These are phyloP conservation scores for Coemansia umbellata DNA, from an alignment of 192 early-diverging fungal species.

Conservation along the genomic window DNA sequence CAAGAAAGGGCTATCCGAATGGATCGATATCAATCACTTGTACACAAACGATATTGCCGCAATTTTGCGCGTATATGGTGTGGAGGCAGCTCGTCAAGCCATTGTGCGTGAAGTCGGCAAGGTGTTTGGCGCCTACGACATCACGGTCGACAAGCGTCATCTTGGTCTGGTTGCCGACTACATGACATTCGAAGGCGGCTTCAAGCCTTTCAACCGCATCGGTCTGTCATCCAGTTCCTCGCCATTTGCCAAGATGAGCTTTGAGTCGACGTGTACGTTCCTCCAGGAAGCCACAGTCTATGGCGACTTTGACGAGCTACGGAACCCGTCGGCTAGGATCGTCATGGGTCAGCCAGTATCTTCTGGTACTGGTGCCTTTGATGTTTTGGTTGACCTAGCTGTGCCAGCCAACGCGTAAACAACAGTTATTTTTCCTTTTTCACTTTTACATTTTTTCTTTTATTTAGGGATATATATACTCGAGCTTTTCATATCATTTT, in stretches of 20 bases:
- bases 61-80: constrained; percentile 89
- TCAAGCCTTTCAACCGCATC: constrained; percentile 96
- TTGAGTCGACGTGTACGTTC: constrained; percentile 95
- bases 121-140: constrained; percentile 94
- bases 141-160: constrained; percentile 91
- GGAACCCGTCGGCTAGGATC: constrained; percentile 88
- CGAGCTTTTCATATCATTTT: too few relatives aligned
- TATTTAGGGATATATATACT: background rate
- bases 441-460: background rate
- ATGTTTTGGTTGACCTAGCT: constrained; percentile 60
- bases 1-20: constrained; percentile 32
- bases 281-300: constrained; percentile 84
- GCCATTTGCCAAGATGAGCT: constrained; percentile 98
- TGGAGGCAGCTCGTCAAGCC: constrained; percentile 90
- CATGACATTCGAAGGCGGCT: constrained; percentile 99
- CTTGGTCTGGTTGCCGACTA: constrained; percentile 96
- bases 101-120: constrained; percentile 89
- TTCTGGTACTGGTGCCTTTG: constrained; percentile 93
- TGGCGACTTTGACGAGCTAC: constrained; percentile 86
- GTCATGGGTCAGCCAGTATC: constrained; percentile 90
- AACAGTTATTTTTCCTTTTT: background rate
- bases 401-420: constrained; percentile 10
- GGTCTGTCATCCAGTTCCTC: constrained; percentile 88
- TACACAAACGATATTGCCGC: constrained; percentile 98
- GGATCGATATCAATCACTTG: constrained; percentile 83